Base-by-base conservation (phyloP, 2,329 filamentous ascomycete genomes). In the Talaromyces piceae region DNA sequence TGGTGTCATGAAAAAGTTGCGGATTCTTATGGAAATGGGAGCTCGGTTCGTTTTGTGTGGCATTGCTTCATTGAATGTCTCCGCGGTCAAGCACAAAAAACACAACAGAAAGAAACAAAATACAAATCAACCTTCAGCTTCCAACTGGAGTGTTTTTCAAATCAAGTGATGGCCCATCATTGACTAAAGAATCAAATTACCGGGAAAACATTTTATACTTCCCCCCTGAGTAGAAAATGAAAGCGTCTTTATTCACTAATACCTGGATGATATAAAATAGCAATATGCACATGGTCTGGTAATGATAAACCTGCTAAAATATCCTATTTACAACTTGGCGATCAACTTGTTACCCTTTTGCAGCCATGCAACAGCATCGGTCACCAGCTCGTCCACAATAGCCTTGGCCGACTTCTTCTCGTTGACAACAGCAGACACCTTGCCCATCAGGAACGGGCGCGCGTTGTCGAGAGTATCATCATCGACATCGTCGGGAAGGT, bases 391-490 rank as follows among this genome's bases (percentile, higher is more conserved):
- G 65, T 98, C 93, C 33, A 98, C 86, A 55, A 98, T 91, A 16
- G 72, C 87, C 80, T 91, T 94, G 56, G 93, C 93, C 33, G 80
- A 76, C 83, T 94, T 94, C 78, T 85, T 87, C 75, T 97, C 90
- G 65, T 91, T 93, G 51, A 93, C 87, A 27, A 96, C 88, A 25
- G 93, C 91, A 31, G 93, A 87, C 55, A 88, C 91, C 80, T 97
- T 94, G 70, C 93, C 93, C 93, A 98, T 98, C 61, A 96, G 74
- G 77, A 83, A 95, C 12, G 91, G 91, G 53, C 89, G 81, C 64
- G 89, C 91, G 67, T 93, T 89, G 69, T 97, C 93, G 75, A 98
- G 83, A 28, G 86, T 81, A 37, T 97, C 89, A 54, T 96, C 91
- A 53, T 88, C 81, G 54, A 87, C 80, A 45, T 86, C 82, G 57